A percentile compares a stretch with the other conserved stretches of the same genome.
Conservation (phyloP, 2,329 filamentous ascomycete genomes). For the Pestalotiopsis sp. region DNA sequence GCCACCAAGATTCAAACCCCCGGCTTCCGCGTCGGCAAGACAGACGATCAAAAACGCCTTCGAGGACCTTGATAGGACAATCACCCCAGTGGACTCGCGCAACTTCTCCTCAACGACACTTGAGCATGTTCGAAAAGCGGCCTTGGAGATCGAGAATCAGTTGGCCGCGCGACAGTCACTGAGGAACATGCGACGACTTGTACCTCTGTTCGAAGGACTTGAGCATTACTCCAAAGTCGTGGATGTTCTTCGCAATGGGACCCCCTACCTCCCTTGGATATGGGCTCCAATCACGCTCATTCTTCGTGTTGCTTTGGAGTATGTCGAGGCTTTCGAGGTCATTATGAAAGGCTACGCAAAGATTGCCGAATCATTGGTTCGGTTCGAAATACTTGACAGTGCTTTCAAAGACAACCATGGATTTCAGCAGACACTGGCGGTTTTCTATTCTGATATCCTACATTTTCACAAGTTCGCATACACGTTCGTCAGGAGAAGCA, state of each 20-base stretch:
- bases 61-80: slow-evolving; percentile 11
- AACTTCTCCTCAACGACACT: slow-evolving; percentile 19
- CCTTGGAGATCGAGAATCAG: slow-evolving; percentile 14
- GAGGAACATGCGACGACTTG: slow-evolving; percentile 37
- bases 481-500: slow-evolving; percentile 40
- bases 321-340: slow-evolving; percentile 34
- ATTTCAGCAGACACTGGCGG: slow-evolving; percentile 42
- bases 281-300: slow-evolving; percentile 33
- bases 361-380: slow-evolving; percentile 39
- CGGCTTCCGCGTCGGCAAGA: not conserved
- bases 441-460: slow-evolving; percentile 51
- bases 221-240: slow-evolving; percentile 37
- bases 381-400: slow-evolving; percentile 38
- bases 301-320: slow-evolving; percentile 26
- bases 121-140: slow-evolving; percentile 5
- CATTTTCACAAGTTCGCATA: slow-evolving; percentile 50
- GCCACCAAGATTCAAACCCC: not conserved
- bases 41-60: slow-evolving; percentile 10
- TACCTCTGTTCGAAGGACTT: slow-evolving; percentile 37
- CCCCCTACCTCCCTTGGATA: slow-evolving; percentile 37
- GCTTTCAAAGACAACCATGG: slow-evolving; percentile 31
- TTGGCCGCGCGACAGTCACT: not conserved
- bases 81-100: slow-evolving; percentile 7
- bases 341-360: slow-evolving; percentile 32
- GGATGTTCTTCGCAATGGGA: slow-evolving; percentile 41